Evolutionary conservation across 2,329 filamentous ascomycete species (phyloP).

Genomic region (Alternaria tenuissima): DNA sequence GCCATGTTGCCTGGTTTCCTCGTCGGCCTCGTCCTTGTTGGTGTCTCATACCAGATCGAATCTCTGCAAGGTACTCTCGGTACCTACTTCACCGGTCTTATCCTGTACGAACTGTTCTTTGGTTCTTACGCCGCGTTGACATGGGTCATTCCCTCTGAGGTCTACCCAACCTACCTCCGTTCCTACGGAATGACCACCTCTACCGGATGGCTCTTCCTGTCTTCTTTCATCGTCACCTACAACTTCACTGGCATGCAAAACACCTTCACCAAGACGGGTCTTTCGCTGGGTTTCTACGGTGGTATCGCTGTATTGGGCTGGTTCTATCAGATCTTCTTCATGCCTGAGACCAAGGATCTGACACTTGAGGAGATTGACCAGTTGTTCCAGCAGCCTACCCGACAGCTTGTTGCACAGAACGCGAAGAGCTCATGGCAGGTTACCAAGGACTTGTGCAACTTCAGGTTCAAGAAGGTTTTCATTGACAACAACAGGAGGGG

Average conservation of each 20-base stretch:
- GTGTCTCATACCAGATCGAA: conserved; percentile 67
- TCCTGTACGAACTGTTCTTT: conserved; percentile 54
- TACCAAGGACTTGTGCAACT: conserved; percentile 54
- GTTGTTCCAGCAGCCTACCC: conserved; percentile 70
- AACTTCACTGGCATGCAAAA: conserved; percentile 76
- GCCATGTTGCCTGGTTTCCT: conserved; percentile 77
- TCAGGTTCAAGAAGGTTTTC: conserved; percentile 60
- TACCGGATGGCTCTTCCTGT: conserved; percentile 73
- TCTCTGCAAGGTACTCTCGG: conserved; percentile 59
- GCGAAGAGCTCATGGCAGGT: conserved; percentile 55
- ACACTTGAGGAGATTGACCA: conserved; percentile 76
- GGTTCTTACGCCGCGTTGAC: conserved; percentile 48
- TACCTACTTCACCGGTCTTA: conserved; percentile 71
- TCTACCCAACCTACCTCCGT: conserved; percentile 76
- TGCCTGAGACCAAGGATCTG: conserved; percentile 76
- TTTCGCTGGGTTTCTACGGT: conserved; percentile 76
- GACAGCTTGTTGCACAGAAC: conserved; percentile 63
- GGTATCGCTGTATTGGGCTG: conserved; percentile 75
- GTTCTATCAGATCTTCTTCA: conserved; percentile 77
- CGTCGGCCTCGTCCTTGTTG: conserved; percentile 72
- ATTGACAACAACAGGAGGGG: conserved; percentile 42
- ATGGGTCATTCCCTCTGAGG: conserved; percentile 65
- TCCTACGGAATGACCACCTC: conserved; percentile 78
- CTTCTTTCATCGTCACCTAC: conserved; percentile 77
- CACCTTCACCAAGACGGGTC: conserved; percentile 71